Base-by-base conservation (phyloP, 371 early-diverging fungal species). In the Synchytrium microbalum region DNA sequence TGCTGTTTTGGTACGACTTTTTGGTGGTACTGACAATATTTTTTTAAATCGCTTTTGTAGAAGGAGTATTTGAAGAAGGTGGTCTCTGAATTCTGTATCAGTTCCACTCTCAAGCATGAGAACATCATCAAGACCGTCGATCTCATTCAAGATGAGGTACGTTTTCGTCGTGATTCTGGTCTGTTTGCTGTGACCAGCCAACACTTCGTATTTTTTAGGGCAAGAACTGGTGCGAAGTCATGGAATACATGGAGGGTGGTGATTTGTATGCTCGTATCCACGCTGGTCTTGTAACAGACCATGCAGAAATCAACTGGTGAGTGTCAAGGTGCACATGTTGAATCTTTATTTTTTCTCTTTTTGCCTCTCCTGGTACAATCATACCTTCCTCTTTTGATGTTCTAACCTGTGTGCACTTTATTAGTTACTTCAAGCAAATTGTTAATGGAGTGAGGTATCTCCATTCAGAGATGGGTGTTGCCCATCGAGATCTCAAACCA, bases 111-210 rank as follows among this genome's bases (percentile, higher is more conserved):
- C 53, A 81, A 87, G 58, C 92, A 95, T 72, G 80, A 81, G 61
- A 95, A 96, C 71, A 72, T 97, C 5, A 89, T 96, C 14, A 84
- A 89, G 67, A 95, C 95, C 0, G 81, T 95, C 13, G 96, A 97
- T 72, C 74, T 97, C 26, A 88, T 94, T 16, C 83, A 89, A 72
- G 93, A 95, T 71, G 72, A 78, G 64, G 84, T 88, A 61, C 80
- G 80, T 30, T 23, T 27, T 3, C 1, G 19, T 24, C 8, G 13
- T 19, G 14, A 60, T 19, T 24, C 16, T 60, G 26, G 28, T 14
- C 26, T 56, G 27, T 26, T 61, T 61, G 8, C 58, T 56, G 10
- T 33, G 13, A 28, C 30, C 60, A 23, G 1, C 61, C 24, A 26
- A 29, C 1, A 24, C n/a, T 16, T 16, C n/a, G 52, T n/a, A 16